Evolutionary conservation across 2,329 filamentous ascomycete species (phyloP).

Genomic region (Ophiostoma sp.): DNA sequence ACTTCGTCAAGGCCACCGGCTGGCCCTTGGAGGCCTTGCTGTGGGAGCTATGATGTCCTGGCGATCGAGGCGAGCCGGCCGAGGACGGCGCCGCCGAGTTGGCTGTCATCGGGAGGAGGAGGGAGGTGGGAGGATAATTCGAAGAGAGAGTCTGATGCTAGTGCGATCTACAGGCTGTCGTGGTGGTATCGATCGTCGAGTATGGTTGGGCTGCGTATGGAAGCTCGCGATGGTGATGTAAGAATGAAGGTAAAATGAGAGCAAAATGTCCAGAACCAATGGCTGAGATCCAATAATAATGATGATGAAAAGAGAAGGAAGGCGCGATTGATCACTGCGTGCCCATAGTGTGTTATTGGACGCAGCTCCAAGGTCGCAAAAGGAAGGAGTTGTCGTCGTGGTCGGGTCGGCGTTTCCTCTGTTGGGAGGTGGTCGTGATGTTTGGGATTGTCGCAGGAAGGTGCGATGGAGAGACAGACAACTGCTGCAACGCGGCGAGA

Average conservation of each 20-base stretch:
- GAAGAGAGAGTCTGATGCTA: neutral
- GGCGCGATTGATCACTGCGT: neutral
- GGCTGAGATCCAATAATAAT: neutral
- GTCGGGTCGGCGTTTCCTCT: neutral
- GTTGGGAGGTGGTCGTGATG: neutral
- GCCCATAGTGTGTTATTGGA: neutral
- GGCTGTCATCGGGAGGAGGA: constrained; percentile 7
- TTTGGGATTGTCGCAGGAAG: constrained; percentile 4
- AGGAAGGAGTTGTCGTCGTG: neutral
- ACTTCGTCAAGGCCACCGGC: constrained; percentile 21
- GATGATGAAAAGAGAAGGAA: neutral
- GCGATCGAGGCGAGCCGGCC: constrained; percentile 1
- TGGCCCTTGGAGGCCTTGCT: neutral
- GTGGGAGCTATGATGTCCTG: neutral
- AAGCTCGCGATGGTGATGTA: neutral
- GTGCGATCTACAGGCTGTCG: neutral
- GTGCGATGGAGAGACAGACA: neutral
- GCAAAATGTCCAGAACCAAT: neutral
- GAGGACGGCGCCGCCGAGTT: neutral
- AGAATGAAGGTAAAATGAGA: neutral
- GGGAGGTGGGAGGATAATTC: neutral
- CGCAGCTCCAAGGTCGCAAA: neutral
- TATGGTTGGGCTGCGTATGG: neutral
- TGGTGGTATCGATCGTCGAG: neutral
- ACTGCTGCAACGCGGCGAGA: neutral